Conservation (phyloP, 345 rosid species). For the Firmiana major region DNA sequence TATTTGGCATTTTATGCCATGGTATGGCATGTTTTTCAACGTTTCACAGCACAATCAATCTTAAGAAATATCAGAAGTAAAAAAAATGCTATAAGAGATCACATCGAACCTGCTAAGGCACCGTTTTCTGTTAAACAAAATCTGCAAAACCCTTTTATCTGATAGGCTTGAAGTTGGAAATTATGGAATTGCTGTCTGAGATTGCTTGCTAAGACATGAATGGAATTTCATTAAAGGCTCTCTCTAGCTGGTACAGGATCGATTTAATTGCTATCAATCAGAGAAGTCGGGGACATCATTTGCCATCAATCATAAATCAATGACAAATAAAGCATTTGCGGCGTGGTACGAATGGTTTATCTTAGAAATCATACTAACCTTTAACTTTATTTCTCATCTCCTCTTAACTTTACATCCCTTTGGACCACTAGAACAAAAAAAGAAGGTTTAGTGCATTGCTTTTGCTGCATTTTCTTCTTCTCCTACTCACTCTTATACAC, state of each 20-base stretch:
- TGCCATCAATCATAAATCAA: slow-evolving; percentile 3
- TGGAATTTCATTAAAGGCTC: background rate
- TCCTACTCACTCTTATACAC: background rate
- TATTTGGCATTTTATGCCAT: background rate
- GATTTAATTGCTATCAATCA: background rate
- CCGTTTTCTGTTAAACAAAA: background rate
- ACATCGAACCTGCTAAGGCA: background rate
- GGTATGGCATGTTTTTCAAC: too few species aligned
- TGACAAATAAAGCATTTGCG: background rate
- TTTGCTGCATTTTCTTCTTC: background rate
- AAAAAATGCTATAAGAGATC: background rate
- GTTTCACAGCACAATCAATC: background rate
- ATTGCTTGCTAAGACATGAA: background rate
- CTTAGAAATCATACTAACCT: background rate
- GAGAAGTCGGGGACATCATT: background rate
- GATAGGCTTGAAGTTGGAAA: background rate
- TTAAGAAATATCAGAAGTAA: background rate
- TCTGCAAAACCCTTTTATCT: background rate
- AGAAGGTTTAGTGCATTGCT: background rate
- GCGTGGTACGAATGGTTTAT: background rate
- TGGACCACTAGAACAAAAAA: background rate
- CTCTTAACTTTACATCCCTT: background rate
- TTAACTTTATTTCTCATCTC: background rate
- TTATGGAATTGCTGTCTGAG: background rate
- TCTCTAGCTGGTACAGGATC: too few species aligned